Conservation (phyloP, 2,329 filamentous ascomycete species). For the Exserohilum rostratum region DNA sequence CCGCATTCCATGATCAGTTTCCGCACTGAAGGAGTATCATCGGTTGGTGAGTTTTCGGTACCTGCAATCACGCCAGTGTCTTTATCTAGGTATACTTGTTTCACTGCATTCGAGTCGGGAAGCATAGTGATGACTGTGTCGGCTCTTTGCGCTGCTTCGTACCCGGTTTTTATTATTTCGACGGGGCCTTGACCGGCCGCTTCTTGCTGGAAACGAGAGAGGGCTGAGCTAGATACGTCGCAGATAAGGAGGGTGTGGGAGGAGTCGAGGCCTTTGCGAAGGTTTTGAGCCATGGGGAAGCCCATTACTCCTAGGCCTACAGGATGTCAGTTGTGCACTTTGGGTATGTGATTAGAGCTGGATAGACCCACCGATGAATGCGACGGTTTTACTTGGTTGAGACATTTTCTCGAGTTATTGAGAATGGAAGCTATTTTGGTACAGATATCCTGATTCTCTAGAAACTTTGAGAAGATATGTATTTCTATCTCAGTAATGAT, state of each 20-base stretch:
- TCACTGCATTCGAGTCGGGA: conserved; percentile 46
- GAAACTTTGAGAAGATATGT: no score
- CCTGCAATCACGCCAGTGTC: conserved; percentile 50
- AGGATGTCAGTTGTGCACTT: no score
- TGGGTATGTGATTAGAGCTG: background rate
- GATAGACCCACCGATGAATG: conserved; percentile 30
- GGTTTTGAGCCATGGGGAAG: conserved; percentile 52
- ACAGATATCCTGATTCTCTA: no score
- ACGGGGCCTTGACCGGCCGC: conserved; percentile 45
- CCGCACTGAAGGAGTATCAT: conserved; percentile 33
- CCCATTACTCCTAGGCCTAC: conserved; percentile 52
- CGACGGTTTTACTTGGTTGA: conserved; percentile 26
- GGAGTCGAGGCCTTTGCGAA: conserved; percentile 44
- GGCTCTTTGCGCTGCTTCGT: conserved; percentile 48
- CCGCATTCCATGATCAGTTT: conserved; percentile 93
- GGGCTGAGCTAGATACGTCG: conserved; percentile 48
- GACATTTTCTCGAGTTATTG: conserved; percentile 15
- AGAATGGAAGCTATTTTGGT: no score
- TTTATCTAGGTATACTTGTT: conserved; percentile 51
- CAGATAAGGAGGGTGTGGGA: conserved; percentile 45
- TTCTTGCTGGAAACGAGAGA: conserved; percentile 49
- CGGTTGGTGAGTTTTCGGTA: conserved; percentile 38
- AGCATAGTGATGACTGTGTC: conserved; percentile 53
- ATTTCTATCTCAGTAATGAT: background rate
- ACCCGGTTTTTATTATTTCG: conserved; percentile 45